Evolutionary conservation across 306 rosid genomes (phyloP).

Genomic region (Datisca glomerata): DNA sequence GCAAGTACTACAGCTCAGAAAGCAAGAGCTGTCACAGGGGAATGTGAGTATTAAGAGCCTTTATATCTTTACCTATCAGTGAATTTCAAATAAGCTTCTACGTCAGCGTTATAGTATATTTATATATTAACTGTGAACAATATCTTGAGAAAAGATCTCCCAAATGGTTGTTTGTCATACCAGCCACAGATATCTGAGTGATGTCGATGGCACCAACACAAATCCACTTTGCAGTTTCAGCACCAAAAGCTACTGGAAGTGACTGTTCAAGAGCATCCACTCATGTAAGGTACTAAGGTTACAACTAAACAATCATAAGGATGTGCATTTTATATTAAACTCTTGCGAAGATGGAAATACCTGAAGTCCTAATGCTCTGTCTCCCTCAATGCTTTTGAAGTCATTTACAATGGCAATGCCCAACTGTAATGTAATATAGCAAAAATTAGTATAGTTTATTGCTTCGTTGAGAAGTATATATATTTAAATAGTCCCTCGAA

Average conservation of each 20-base stretch:
- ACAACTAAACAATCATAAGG: neutral
- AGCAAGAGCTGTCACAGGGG: no score
- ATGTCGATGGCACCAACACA: constrained; percentile 97
- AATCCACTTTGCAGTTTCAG: constrained; percentile 97
- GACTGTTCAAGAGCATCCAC: constrained; percentile 47
- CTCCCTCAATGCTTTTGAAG: constrained; percentile 96
- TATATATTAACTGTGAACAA: no score
- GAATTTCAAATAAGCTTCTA: no score
- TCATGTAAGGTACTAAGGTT: neutral
- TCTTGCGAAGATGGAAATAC: constrained; percentile 16
- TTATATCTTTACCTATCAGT: no score
- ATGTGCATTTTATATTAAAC: neutral
- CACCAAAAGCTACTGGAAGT: constrained; percentile 93
- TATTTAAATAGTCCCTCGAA: no score
- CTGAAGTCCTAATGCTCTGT: constrained; percentile 97
- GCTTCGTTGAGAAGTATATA: no score
- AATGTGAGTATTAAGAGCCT: no score
- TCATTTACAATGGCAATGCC: constrained; percentile 97
- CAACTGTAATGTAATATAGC: constrained; percentile 37
- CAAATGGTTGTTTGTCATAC: no score
- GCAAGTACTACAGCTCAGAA: no score
- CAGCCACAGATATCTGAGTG: constrained; percentile 77
- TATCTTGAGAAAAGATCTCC: no score
- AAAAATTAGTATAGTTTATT: no score
- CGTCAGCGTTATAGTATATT: no score